phyloP scores from a whole-genome alignment of 805 yeast genomes.

The Novakomyces olei region DNA sequence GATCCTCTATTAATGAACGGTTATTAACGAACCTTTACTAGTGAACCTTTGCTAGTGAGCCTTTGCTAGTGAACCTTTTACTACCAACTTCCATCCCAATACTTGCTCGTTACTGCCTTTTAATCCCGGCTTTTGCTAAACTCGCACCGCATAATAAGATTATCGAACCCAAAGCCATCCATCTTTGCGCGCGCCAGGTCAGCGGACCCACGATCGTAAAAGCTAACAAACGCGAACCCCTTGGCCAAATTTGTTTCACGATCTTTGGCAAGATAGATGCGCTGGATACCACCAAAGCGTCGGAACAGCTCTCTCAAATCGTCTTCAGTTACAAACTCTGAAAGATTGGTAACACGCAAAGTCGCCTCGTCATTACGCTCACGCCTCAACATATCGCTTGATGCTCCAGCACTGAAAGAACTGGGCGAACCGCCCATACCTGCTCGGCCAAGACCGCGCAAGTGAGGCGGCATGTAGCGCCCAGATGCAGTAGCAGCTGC shows the following conservation, averaged over 20 bases:
- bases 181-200: conserved; percentile 51
- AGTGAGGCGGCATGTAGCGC: conserved; percentile 41
- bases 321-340: conserved; percentile 63
- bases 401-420: conserved; percentile 16
- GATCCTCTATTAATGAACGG: too few relatives aligned
- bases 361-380: conserved; percentile 75
- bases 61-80: too few relatives aligned
- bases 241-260: conserved; percentile 84
- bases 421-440: too few relatives aligned
- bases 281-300: conserved; percentile 43
- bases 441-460: too few relatives aligned
- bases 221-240: conserved; percentile 88
- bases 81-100: too few relatives aligned
- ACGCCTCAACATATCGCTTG: conserved; percentile 12
- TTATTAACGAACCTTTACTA: too few relatives aligned
- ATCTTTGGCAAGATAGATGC: conserved; percentile 70
- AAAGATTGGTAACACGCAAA: conserved; percentile 74
- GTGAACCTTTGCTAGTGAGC: too few relatives aligned
- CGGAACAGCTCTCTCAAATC: conserved; percentile 53
- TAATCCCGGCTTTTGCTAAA: conserved; percentile 17
- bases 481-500: conserved; percentile 12
- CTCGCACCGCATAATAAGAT: conserved; percentile 41
- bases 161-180: conserved; percentile 83
- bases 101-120: background rate
- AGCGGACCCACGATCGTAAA: conserved; percentile 45